phyloP scores from a whole-genome alignment of 1,284 basidiomycete genomes.

The Jaminaea rosea region DNA sequence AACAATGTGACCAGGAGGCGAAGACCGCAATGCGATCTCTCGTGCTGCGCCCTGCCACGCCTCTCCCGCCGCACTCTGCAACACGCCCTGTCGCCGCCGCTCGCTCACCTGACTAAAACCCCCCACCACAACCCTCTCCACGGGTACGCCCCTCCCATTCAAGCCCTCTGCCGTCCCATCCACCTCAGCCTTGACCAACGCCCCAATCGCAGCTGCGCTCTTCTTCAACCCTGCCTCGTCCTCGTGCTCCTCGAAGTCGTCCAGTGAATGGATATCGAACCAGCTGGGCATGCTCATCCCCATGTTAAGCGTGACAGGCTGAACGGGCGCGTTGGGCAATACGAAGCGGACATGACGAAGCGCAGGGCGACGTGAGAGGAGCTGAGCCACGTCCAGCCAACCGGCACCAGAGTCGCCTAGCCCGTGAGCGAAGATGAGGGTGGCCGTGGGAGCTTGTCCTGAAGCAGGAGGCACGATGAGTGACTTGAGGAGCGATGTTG shows the following conservation, averaged over 20 bases:
- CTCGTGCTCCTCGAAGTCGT: conserved; percentile 33
- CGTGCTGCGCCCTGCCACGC: too few relatives aligned
- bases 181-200: conserved; percentile 36
- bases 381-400: conserved; percentile 42
- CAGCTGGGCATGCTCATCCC: conserved; percentile 45
- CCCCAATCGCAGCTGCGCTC: conserved; percentile 27
- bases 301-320: conserved; percentile 44
- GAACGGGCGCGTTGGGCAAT: conserved; percentile 43
- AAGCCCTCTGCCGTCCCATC: conserved; percentile 30
- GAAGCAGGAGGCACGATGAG: conserved; percentile 36
- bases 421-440: conserved; percentile 42
- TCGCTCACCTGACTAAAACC: conserved; percentile 10
- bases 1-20: too few relatives aligned
- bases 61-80: too few relatives aligned
- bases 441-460: conserved; percentile 35
- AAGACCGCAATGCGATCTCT: too few relatives aligned
- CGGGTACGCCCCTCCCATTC: conserved; percentile 26
- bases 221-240: conserved; percentile 41
- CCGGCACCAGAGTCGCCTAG: conserved; percentile 42
- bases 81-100: neutral
- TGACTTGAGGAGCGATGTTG: conserved; percentile 28
- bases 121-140: conserved; percentile 32
- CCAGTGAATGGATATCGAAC: conserved; percentile 38
- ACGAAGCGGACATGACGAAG: conserved; percentile 43
- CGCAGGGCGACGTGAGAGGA: conserved; percentile 37